Percentiles rank a stretch among this genome's conserved stretches.
Evolutionary conservation across 257 asterid species (phyloP).

Genomic region (Nicotiana otophora): DNA sequence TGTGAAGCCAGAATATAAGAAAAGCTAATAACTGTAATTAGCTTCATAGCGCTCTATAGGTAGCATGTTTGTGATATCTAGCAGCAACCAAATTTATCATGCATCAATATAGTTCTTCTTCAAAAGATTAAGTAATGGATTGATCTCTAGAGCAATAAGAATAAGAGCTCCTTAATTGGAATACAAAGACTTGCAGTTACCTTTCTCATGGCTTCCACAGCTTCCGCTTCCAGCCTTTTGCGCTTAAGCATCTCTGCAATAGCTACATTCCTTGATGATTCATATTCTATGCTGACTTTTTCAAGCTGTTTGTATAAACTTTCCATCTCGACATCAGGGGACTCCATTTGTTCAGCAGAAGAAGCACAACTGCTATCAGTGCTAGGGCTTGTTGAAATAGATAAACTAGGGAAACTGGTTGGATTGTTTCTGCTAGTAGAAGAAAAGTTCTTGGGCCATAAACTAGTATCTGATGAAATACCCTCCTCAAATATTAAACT

Average conservation of each 20-base stretch:
- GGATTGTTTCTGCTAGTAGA: constrained; percentile 18
- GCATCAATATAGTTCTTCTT: background rate
- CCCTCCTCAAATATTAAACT: constrained; percentile 11
- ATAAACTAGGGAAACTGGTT: constrained; percentile 8
- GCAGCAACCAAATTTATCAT: background rate
- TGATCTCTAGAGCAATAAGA: background rate
- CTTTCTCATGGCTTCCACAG: constrained; percentile 41
- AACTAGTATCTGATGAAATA: constrained; percentile 1
- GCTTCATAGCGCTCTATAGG: background rate
- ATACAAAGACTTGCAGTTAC: constrained; percentile 21
- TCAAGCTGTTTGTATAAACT: constrained; percentile 30
- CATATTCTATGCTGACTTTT: constrained; percentile 34
- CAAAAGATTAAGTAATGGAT: background rate
- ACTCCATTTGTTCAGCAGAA: constrained; percentile 23
- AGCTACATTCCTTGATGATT: constrained; percentile 41
- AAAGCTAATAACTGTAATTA: background rate
- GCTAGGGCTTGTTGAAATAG: constrained; percentile 24
- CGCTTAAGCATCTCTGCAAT: constrained; percentile 31
- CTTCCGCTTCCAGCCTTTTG: constrained; percentile 45
- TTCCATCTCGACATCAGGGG: constrained; percentile 29
- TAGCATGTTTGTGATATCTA: background rate
- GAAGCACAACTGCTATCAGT: constrained; percentile 25
- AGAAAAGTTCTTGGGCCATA: constrained; percentile 8
- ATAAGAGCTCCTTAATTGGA: background rate
- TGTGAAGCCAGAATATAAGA: background rate